Percentiles rank a stretch among this genome's conserved stretches.
Conservation (phyloP, 1,284 basidiomycete species). For the Leucoagaricus sp. region DNA sequence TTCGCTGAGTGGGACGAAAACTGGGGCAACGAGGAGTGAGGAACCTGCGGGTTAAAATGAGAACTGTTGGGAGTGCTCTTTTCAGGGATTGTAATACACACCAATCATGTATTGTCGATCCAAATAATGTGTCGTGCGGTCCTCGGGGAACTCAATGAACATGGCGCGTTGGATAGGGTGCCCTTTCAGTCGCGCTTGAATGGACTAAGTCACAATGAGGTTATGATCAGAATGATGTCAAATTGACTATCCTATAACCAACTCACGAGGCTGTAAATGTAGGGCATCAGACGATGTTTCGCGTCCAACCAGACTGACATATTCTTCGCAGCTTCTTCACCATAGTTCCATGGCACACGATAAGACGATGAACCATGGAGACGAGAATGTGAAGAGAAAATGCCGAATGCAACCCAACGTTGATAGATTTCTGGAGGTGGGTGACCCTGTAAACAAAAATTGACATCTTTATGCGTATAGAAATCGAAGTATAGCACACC, state of each 20-base stretch:
- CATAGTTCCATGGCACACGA: conserved; percentile 77
- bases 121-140: conserved; percentile 63
- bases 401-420: conserved; percentile 75
- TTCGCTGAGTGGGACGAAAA: conserved; percentile 60
- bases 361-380: conserved; percentile 74
- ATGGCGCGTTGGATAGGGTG: conserved; percentile 71
- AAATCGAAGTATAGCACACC: conserved; percentile 26
- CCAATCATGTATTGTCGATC: conserved; percentile 75
- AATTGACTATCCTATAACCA: background rate
- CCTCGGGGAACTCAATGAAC: conserved; percentile 73
- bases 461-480: background rate
- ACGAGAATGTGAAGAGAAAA: conserved; percentile 72
- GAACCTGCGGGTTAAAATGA: conserved; percentile 44
- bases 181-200: conserved; percentile 57
- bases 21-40: conserved; percentile 72
- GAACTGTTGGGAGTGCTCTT: background rate
- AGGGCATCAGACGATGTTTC: conserved; percentile 78
- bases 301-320: conserved; percentile 66
- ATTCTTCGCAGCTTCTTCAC: conserved; percentile 65
- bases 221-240: background rate
- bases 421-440: conserved; percentile 72
- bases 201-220: conserved; percentile 42
- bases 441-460: conserved; percentile 43
- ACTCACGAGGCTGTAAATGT: conserved; percentile 64
- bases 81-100: conserved; percentile 5